A percentile compares a stretch with the other conserved stretches of the same genome.
These are phyloP conservation scores for Pistacia integerrima DNA, from an alignment of 345 rosid species.

Conservation along the genomic window DNA sequence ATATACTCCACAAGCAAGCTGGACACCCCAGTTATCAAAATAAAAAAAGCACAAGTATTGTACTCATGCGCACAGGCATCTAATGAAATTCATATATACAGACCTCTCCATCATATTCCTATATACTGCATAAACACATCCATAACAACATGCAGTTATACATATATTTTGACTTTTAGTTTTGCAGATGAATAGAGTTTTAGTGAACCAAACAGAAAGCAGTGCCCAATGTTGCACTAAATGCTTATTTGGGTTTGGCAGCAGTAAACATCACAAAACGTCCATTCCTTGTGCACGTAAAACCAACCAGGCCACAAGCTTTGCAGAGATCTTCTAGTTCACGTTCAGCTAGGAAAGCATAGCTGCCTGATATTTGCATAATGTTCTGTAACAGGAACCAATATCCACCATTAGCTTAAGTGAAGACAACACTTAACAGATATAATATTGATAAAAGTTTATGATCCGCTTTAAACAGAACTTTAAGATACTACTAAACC, in stretches of 20 bases:
- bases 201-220: not conserved
- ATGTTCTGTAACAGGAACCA: constrained; percentile 40
- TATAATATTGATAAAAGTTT: not conserved
- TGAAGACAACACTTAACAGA: not conserved
- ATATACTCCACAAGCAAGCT: too few relatives aligned
- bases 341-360: constrained; percentile 53
- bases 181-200: not conserved
- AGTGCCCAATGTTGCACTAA: not conserved
- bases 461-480: not conserved
- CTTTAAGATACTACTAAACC: too few relatives aligned
- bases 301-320: constrained; percentile 72
- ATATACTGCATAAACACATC: not conserved
- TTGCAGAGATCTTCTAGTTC: constrained; percentile 84
- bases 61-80: too few relatives aligned
- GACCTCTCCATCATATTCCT: not conserved
- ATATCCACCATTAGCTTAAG: not conserved
- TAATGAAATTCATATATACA: not conserved
- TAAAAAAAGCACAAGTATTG: too few relatives aligned
- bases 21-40: too few relatives aligned
- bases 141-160: not conserved
- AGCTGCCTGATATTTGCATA: constrained; percentile 50
- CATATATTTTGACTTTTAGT: too few relatives aligned
- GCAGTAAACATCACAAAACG: constrained; percentile 78
- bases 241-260: constrained; percentile 56
- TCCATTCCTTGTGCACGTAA: constrained; percentile 54